A percentile compares a stretch with the other conserved stretches of the same genome.
Evolutionary conservation across 495 filamentous ascomycete genomes (phyloP).

Genomic region (Lophiostoma macrostomum): DNA sequence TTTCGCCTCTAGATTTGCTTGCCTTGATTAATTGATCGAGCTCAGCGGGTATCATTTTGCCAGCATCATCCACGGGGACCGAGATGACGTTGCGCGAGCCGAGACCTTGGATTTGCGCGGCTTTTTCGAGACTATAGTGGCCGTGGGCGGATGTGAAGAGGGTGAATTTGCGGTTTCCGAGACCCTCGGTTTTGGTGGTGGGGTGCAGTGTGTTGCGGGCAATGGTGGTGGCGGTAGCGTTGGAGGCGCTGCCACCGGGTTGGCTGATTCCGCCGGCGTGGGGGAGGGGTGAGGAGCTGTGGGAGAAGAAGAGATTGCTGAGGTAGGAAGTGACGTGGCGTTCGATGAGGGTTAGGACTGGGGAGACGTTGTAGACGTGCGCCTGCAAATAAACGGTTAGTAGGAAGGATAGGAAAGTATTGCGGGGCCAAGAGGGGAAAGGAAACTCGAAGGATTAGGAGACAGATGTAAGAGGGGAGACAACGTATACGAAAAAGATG

Average conservation of each 20-base stretch:
- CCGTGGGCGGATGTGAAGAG: conserved; percentile 88
- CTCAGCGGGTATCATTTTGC: conserved; percentile 65
- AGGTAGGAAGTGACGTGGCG: conserved; percentile 68
- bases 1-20: conserved; percentile 61
- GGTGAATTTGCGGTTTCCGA: conserved; percentile 61
- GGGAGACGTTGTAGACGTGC: conserved; percentile 88
- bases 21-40: conserved; percentile 59
- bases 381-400: conserved; percentile 34
- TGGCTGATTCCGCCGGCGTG: conserved; percentile 83
- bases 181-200: conserved; percentile 67
- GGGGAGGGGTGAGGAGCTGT: conserved; percentile 63
- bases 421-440: too few species aligned
- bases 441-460: too few species aligned
- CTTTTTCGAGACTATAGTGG: conserved; percentile 94
- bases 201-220: conserved; percentile 85
- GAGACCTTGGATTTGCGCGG: conserved; percentile 80
- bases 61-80: conserved; percentile 69
- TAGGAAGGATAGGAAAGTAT: not conserved
- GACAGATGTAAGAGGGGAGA: not conserved
- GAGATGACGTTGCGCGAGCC: conserved; percentile 68
- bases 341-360: conserved; percentile 80
- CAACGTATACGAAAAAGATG: not conserved
- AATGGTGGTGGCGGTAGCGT: conserved; percentile 82
- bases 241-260: conserved; percentile 81
- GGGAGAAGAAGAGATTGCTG: conserved; percentile 73